Percentiles rank a stretch among this genome's conserved stretches.
These are phyloP conservation scores for Beauveria medogensis DNA, from an alignment of 2,329 filamentous ascomycete species.

Conservation along the genomic window DNA sequence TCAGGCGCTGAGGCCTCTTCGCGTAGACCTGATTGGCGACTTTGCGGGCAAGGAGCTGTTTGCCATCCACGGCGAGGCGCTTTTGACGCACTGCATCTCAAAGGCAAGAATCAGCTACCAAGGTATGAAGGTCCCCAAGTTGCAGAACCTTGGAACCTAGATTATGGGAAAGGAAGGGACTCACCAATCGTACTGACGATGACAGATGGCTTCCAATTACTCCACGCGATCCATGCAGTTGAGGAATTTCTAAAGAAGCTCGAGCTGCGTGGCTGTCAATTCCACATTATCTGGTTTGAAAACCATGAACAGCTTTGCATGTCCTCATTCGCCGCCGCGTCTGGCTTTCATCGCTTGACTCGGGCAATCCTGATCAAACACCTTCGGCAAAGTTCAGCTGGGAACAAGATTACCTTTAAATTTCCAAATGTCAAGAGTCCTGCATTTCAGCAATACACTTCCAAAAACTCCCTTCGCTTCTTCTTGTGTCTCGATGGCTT, in stretches of 20 bases:
- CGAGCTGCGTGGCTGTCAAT: slow-evolving; percentile 56
- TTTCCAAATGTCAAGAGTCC: neutral
- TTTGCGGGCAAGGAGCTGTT: slow-evolving; percentile 69
- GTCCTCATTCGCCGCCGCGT: slow-evolving; percentile 19
- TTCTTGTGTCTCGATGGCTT: slow-evolving; percentile 9
- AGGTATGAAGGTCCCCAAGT: slow-evolving; percentile 21
- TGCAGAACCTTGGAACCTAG: too few relatives aligned
- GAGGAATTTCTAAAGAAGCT: slow-evolving; percentile 58
- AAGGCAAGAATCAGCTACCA: slow-evolving; percentile 56
- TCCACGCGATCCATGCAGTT: slow-evolving; percentile 62
- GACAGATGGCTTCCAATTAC: slow-evolving; percentile 56
- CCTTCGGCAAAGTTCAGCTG: slow-evolving; percentile 27
- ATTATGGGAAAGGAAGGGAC: neutral
- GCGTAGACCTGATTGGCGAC: slow-evolving; percentile 64
- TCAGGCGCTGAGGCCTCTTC: slow-evolving; percentile 17
- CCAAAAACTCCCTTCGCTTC: slow-evolving; percentile 3
- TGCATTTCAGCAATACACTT: neutral
- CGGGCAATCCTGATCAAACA: slow-evolving; percentile 59
- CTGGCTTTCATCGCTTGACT: slow-evolving; percentile 36
- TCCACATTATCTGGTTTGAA: slow-evolving; percentile 63
- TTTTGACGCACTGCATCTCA: slow-evolving; percentile 57
- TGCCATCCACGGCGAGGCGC: slow-evolving; percentile 63
- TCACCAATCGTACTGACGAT: neutral
- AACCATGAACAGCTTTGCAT: slow-evolving; percentile 47
- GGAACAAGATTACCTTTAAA: neutral